These are phyloP conservation scores for Didymella keratinophila DNA, from an alignment of 2,329 filamentous ascomycete genomes.

Conservation along the genomic window DNA sequence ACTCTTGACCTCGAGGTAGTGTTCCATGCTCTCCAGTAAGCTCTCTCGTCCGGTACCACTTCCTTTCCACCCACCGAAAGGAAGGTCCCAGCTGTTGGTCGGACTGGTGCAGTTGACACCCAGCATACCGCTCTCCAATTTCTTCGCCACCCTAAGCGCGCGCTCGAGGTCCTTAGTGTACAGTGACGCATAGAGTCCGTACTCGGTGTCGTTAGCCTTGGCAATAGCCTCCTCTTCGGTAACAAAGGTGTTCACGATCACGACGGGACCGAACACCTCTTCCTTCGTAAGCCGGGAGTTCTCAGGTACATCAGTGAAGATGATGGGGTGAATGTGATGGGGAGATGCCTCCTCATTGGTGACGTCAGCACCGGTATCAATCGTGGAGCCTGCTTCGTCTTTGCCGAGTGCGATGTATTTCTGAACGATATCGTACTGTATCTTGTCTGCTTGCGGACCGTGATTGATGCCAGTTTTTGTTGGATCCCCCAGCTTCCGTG, in stretches of 20 bases:
- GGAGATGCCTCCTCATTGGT: conserved; percentile 40
- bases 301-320: conserved; percentile 57
- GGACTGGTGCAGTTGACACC: conserved; percentile 49
- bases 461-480: conserved; percentile 27
- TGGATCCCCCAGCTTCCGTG: conserved; percentile 30
- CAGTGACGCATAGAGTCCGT: conserved; percentile 49
- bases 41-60: conserved; percentile 40
- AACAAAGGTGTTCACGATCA: conserved; percentile 48
- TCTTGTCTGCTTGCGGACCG: conserved; percentile 37
- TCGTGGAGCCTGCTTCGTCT: conserved; percentile 48
- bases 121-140: conserved; percentile 48
- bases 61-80: conserved; percentile 40
- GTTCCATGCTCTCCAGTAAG: conserved; percentile 39
- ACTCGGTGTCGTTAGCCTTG: conserved; percentile 51
- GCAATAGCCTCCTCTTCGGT: conserved; percentile 47
- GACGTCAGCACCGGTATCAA: conserved; percentile 46
- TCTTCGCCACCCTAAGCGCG: conserved; percentile 48
- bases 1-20: conserved; percentile 38
- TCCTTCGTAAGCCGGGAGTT: conserved; percentile 47
- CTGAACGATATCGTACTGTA: conserved; percentile 34
- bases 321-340: conserved; percentile 57
- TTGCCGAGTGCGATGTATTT: conserved; percentile 51
- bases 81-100: conserved; percentile 34
- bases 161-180: conserved; percentile 46
- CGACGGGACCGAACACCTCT: conserved; percentile 52